Conservation (phyloP, 2,329 filamentous ascomycete genomes). For the Scytalidium sp. region DNA sequence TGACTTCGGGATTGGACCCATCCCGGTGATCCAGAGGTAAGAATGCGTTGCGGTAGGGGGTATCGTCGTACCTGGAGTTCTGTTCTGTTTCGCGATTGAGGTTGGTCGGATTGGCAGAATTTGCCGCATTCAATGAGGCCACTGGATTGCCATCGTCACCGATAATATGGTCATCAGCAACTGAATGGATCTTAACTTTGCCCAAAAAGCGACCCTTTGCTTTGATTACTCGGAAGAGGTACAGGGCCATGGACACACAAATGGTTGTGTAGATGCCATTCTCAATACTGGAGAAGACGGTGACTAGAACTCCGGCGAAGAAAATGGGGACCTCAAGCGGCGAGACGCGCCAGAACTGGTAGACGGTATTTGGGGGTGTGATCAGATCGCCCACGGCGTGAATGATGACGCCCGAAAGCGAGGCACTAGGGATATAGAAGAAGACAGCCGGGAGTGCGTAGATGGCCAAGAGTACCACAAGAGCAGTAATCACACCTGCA, state of each 20-base stretch:
- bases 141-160: conserved; percentile 52
- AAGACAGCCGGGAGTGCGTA: conserved; percentile 87
- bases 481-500: conserved; percentile 82
- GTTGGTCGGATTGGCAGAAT: conserved; percentile 22
- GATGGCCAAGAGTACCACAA: conserved; percentile 83
- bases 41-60: conserved; percentile 72
- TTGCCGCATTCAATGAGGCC: conserved; percentile 50
- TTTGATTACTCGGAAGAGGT: conserved; percentile 81
- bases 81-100: background rate
- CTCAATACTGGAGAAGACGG: conserved; percentile 84
- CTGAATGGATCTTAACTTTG: conserved; percentile 77
- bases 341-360: conserved; percentile 93
- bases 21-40: conserved; percentile 84
- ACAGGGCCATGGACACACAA: conserved; percentile 68
- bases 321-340: conserved; percentile 90
- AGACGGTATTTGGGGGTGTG: conserved; percentile 85
- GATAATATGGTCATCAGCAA: conserved; percentile 71
- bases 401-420: conserved; percentile 86
- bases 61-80: conserved; percentile 29
- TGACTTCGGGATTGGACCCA: conserved; percentile 82
- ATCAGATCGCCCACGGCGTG: conserved; percentile 93
- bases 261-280: conserved; percentile 90
- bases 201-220: conserved; percentile 83
- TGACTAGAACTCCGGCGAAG: conserved; percentile 87
- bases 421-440: conserved; percentile 85